A percentile compares a stretch with the other conserved stretches of the same genome.
These are phyloP conservation scores for Apiospora arundinis DNA, from an alignment of 2,329 filamentous ascomycete genomes.

Conservation along the genomic window DNA sequence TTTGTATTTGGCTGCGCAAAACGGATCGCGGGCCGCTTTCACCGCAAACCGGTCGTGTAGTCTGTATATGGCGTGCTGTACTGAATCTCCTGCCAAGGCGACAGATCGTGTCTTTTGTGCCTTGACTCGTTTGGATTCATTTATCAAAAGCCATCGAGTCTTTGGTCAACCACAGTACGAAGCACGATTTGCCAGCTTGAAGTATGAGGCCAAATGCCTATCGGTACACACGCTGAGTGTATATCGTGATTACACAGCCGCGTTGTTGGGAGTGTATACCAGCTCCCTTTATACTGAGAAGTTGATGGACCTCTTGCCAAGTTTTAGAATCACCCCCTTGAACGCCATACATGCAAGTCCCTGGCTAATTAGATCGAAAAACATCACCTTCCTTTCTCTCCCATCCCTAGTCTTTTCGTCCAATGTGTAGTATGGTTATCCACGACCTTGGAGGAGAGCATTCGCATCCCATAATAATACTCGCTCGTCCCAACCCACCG, in stretches of 20 bases:
- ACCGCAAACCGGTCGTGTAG: too few species aligned
- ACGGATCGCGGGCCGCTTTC: not conserved
- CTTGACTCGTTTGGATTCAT: not conserved
- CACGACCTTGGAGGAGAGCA: slow-evolving; percentile 18
- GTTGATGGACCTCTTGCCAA: not conserved
- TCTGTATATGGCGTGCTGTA: not conserved
- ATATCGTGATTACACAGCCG: not conserved
- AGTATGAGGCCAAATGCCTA: not conserved
- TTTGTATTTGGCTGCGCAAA: not conserved
- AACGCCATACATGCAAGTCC: slow-evolving; percentile 17
- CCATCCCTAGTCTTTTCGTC: not conserved
- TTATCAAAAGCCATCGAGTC: not conserved
- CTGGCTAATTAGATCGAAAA: not conserved
- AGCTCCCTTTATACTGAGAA: not conserved
- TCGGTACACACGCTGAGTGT: not conserved
- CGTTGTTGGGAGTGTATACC: not conserved
- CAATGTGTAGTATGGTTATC: not conserved
- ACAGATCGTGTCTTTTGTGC: not conserved
- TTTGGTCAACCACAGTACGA: not conserved
- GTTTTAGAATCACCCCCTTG: not conserved
- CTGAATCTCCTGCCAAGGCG: not conserved
- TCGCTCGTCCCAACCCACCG: slow-evolving; percentile 91
- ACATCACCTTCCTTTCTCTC: not conserved
- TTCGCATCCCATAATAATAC: slow-evolving; percentile 88
- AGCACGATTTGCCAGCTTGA: not conserved